Conservation (phyloP, 345 rosid genomes). For the Erysimum cheiranthoides region DNA sequence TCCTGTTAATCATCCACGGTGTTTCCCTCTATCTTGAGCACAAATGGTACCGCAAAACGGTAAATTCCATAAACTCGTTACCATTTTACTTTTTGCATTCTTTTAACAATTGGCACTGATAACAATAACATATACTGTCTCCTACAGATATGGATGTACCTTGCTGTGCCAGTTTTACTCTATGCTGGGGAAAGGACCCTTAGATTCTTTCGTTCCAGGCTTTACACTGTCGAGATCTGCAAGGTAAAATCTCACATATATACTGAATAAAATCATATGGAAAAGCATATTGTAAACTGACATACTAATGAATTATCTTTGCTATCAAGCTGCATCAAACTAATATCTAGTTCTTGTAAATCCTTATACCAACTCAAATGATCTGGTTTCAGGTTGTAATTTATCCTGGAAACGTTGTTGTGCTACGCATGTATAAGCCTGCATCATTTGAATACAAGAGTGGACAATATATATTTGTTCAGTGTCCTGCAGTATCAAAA, state of each 20-base stretch:
- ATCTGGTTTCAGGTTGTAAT: conserved; percentile 42
- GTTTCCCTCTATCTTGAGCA: conserved; percentile 71
- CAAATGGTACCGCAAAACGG: conserved; percentile 84
- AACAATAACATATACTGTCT: conserved; percentile 12
- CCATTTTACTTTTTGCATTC: not conserved
- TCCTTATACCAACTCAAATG: not conserved
- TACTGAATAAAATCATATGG: conserved; percentile 2
- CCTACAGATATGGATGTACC: conserved; percentile 93
- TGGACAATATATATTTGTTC: conserved; percentile 79
- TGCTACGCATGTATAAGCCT: conserved; percentile 73
- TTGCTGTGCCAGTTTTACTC: conserved; percentile 76
- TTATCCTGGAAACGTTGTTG: conserved; percentile 49
- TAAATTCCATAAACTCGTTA: conserved; percentile 39
- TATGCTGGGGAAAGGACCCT: conserved; percentile 89
- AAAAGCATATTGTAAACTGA: not conserved
- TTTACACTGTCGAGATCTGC: conserved; percentile 68
- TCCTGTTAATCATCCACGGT: conserved; percentile 78
- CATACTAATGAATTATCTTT: not conserved
- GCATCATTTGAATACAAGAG: conserved; percentile 74
- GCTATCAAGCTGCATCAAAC: not conserved
- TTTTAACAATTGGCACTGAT: not conserved
- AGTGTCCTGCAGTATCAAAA: conserved; percentile 71
- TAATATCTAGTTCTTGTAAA: not conserved
- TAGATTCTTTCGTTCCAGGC: conserved; percentile 90
- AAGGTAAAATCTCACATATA: conserved; percentile 55